These are phyloP conservation scores for Penicillium simplicissimum DNA, from an alignment of 495 filamentous ascomycete species.

Conservation along the genomic window DNA sequence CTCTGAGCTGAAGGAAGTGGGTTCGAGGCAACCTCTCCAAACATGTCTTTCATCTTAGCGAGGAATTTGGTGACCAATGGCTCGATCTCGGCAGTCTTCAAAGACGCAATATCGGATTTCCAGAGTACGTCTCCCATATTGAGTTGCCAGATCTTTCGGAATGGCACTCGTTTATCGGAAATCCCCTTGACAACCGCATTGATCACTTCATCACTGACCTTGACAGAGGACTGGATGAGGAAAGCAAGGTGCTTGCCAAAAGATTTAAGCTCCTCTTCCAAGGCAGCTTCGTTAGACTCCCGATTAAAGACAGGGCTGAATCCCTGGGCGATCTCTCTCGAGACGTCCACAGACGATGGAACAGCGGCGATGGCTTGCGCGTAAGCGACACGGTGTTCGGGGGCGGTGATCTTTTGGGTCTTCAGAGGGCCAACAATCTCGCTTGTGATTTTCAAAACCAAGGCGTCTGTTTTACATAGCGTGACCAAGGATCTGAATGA, in stretches of 20 bases:
- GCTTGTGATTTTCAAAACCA: slow-evolving; percentile 64
- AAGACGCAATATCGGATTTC: slow-evolving; percentile 46
- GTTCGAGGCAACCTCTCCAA: slow-evolving; percentile 74
- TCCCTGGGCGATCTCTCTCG: slow-evolving; percentile 63
- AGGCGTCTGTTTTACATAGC: slow-evolving; percentile 55
- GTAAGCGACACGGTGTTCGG: slow-evolving; percentile 79
- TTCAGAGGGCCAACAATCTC: slow-evolving; percentile 80
- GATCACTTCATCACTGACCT: slow-evolving; percentile 60
- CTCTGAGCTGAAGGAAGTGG: slow-evolving; percentile 72
- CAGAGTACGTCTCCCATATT: slow-evolving; percentile 73
- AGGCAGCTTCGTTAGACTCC: slow-evolving; percentile 82
- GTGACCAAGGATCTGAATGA: slow-evolving; percentile 67
- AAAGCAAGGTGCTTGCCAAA: slow-evolving; percentile 61
- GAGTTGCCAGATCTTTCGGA: slow-evolving; percentile 80
- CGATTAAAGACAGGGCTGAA: slow-evolving; percentile 67
- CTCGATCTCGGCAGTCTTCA: slow-evolving; percentile 45
- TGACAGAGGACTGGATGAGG: slow-evolving; percentile 57
- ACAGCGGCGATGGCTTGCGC: slow-evolving; percentile 73
- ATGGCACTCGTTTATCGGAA: slow-evolving; percentile 75
- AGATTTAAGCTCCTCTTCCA: slow-evolving; percentile 70
- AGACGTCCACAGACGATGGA: slow-evolving; percentile 54
- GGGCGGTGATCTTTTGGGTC: slow-evolving; percentile 72
- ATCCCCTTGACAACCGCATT: slow-evolving; percentile 80
- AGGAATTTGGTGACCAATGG: slow-evolving; percentile 53
- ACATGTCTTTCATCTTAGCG: slow-evolving; percentile 68